Conservation (phyloP, 2,329 filamentous ascomycete species). For the Coniochaeta pulveracea region DNA sequence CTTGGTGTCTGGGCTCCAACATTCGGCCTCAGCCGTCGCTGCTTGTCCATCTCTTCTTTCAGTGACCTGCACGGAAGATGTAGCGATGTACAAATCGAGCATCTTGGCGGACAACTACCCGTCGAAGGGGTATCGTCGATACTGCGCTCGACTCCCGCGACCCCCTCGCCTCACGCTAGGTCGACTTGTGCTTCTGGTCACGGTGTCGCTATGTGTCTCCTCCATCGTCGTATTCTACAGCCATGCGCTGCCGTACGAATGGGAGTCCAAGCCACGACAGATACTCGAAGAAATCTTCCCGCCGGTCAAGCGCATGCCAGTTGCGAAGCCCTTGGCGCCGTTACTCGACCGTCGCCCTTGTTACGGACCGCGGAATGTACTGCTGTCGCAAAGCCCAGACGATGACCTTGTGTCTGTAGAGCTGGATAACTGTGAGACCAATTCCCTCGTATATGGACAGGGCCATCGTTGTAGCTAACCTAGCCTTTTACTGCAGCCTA, state of each 20-base stretch:
- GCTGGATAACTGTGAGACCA: slow-evolving; percentile 12
- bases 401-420: slow-evolving; percentile 13
- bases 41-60: too few relatives aligned
- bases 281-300: slow-evolving; percentile 2
- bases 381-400: slow-evolving; percentile 15
- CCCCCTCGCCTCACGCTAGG: slow-evolving; percentile 2
- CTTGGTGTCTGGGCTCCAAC: too few relatives aligned
- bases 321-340: slow-evolving; percentile 11
- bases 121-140: too few relatives aligned
- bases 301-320: slow-evolving; percentile 10
- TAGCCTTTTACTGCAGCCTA: slow-evolving; percentile 13
- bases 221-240: background rate
- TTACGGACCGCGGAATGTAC: slow-evolving; percentile 14
- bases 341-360: slow-evolving; percentile 14
- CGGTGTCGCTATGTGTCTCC: background rate
- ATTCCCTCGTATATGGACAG: background rate
- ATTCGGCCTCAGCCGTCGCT: too few relatives aligned
- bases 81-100: too few relatives aligned
- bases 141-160: too few relatives aligned
- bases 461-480: background rate
- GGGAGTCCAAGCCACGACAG: background rate
- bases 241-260: background rate
- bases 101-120: too few relatives aligned
- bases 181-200: background rate
- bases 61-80: too few relatives aligned